Evolutionary conservation across 352 stramenopile species (phyloP), one percentile per base, ranked within the genome.

Genomic region (Phytophthora hybrid): DNA sequence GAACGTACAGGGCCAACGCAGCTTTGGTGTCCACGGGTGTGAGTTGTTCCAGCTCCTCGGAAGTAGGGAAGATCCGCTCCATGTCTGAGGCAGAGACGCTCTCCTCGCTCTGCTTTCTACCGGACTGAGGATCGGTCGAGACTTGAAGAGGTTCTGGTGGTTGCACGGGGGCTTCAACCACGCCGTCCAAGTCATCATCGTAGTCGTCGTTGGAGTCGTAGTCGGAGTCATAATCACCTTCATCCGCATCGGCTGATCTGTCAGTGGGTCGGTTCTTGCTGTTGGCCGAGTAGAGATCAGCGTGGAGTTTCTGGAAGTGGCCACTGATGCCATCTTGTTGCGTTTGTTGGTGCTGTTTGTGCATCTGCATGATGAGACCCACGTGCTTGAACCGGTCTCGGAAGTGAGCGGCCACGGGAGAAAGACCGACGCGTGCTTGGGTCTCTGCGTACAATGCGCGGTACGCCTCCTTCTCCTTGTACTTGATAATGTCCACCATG

Each of bases 371-470:
- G 23, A 92, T 71, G 26, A 83, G 10, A 16, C 73, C 73, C 9
- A 93, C 69, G 67, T 91, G 83, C 58, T 92, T 93, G 76, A 92
- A 91, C 0, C 85, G 80, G 19, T 90, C 82, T 18, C 87, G 87
- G 55, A 93, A 88, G 14, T 88, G 80, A 53, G 79, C 73, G 0
- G 82, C 82, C 1, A 81, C 67, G 4, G 81, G 81, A 3, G 81
- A 91, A n/a, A 94, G 61, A 6, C 67, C 73, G 18, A 81, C 62
- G 23, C 70, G 72, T 1, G 73, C 76, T 61, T 92, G 80, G 10
- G 78, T 75, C n/a, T 88, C 70, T 5, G 80, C 74, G 14, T 67
- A 76, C 19, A 79, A 14, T 31, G 77, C 77, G 0, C 74, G 70
- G 34, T 79, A 61, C 5, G 46, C 78, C 4, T 81, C 78, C 29